A percentile compares a stretch with the other conserved stretches of the same genome.
These are phyloP conservation scores for Lyophyllum atratum DNA, from an alignment of 768 basidiomycete species.

Conservation along the genomic window DNA sequence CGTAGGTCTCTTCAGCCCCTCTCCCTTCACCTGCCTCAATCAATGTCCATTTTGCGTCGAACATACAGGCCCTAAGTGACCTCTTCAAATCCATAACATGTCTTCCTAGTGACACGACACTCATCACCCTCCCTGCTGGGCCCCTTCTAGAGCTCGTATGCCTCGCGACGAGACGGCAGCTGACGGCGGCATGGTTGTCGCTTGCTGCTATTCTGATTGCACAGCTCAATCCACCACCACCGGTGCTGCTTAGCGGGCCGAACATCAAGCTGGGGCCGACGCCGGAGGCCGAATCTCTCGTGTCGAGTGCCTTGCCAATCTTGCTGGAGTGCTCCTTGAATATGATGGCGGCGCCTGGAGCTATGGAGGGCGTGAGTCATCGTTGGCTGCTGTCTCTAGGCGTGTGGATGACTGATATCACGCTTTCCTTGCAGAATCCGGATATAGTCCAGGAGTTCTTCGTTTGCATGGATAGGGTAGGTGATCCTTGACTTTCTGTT, in stretches of 20 bases:
- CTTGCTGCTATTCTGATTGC: conserved; percentile 79
- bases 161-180: conserved; percentile 64
- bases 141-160: conserved; percentile 84
- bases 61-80: conserved; percentile 70
- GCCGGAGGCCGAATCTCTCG: conserved; percentile 56
- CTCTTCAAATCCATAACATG: conserved; percentile 86
- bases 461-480: conserved; percentile 73
- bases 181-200: conserved; percentile 84
- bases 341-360: conserved; percentile 54
- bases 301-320: conserved; percentile 54
- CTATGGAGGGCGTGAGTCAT: conserved; percentile 67
- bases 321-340: conserved; percentile 60
- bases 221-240: conserved; percentile 77
- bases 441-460: conserved; percentile 93
- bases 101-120: conserved; percentile 72
- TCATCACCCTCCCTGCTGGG: conserved; percentile 79
- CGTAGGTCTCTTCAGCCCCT: conserved; percentile 46
- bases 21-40: neutral
- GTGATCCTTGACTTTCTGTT: conserved; percentile 19
- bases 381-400: neutral
- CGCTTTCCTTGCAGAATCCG: conserved; percentile 61
- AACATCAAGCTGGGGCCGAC: conserved; percentile 51
- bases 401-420: neutral
- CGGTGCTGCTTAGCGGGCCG: conserved; percentile 26
- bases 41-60: neutral